Evolutionary conservation across 257 asterid species (phyloP), one percentile per base, ranked within the genome.

Genomic region (Nicotiana obtusifolia): DNA sequence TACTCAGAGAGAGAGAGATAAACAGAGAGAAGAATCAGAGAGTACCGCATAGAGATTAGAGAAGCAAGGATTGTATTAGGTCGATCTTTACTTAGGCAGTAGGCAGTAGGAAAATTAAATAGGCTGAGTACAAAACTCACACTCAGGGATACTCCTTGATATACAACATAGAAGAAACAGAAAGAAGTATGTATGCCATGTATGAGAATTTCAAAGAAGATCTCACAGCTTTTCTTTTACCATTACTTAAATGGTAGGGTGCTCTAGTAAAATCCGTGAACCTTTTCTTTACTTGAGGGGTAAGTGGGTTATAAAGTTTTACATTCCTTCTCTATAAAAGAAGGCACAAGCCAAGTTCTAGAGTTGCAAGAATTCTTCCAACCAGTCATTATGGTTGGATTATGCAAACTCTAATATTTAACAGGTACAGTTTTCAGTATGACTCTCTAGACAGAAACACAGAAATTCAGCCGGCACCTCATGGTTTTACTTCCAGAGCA

Each of bases 1-100:
- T 52, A 71, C 78, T 71, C 24, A 3, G 35, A 71, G 22, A 73
- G 41, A 73, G 61, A 41, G 0, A 41, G 11, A 73, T 15, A 73
- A 73, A 22, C 61, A 13, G 8, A 3, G 78, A 71, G 79, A 73
- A 73, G 79, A 73, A 73, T 73, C 79, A 73, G 59, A 24, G 41
- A 49, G 57, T 52, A 13, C 57, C 57, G 2, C 49, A 41, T 8
- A 73, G 37, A 44, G 60, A 14, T 20, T 6, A 26, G 15, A 24
- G 62, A 14, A 37, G 62, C 79, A 75, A 49, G 28, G 41, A 49
- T 24, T 24, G 20, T 49, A 47, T 73, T 15, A 13, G 11, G 33
- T 73, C 0, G 24, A 73, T 73, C 24, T 73, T 47, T 22, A 44
- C 41, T 24, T 49, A 49, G 15, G n/a, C n/a, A n/a, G n/a, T 47